phyloP scores from a whole-genome alignment of 1,139 yeast genomes.

The Groenewaldozyma sp. region DNA sequence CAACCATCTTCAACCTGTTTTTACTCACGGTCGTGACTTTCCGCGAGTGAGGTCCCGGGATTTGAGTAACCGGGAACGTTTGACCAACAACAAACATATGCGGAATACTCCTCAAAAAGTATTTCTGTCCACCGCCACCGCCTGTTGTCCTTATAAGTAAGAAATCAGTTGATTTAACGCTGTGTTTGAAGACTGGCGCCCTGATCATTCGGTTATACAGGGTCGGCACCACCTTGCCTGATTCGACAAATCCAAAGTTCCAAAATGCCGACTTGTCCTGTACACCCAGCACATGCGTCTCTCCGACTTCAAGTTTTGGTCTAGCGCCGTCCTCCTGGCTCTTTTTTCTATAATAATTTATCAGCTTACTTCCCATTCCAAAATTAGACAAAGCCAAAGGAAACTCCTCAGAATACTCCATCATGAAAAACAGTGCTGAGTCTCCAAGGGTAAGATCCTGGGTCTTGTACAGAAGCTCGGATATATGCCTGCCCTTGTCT shows the following conservation, averaged over 20 bases:
- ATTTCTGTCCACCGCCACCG: constrained; percentile 44
- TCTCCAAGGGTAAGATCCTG: constrained; percentile 80
- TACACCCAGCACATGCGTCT: constrained; percentile 88
- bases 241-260: constrained; percentile 96
- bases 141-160: constrained; percentile 74
- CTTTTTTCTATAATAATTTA: constrained; percentile 84
- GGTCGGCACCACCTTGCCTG: constrained; percentile 90
- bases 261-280: constrained; percentile 96
- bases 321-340: constrained; percentile 74
- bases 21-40: constrained; percentile 91
- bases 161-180: constrained; percentile 69
- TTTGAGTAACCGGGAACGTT: constrained; percentile 83
- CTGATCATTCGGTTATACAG: constrained; percentile 83
- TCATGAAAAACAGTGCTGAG: constrained; percentile 60
- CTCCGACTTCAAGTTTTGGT: constrained; percentile 87
- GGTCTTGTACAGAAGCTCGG: constrained; percentile 61
- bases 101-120: constrained; percentile 54
- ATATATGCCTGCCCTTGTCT: constrained; percentile 75
- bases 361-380: constrained; percentile 94
- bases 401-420: constrained; percentile 87
- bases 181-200: constrained; percentile 91
- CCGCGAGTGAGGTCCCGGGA: constrained; percentile 97
- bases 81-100: constrained; percentile 85
- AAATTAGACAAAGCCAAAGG: constrained; percentile 78
- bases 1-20: constrained; percentile 88